Conservation (phyloP, 2,329 filamentous ascomycete genomes). For the Fusarium sp. region DNA sequence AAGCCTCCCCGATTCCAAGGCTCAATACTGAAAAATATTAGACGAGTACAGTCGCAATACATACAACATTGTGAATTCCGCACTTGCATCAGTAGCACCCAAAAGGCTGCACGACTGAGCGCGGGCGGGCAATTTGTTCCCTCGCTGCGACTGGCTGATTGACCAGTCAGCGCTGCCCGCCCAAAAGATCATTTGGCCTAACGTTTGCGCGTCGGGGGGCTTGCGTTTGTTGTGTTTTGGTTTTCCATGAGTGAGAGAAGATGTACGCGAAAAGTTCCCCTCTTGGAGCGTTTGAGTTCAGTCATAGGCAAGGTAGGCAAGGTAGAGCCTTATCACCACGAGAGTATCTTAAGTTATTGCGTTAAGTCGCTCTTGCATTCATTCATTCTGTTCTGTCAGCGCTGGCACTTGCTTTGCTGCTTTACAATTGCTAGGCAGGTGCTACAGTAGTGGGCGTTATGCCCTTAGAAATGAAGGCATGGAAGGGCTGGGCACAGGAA, state of each 20-base stretch:
- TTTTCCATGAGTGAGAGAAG: slow-evolving; percentile 16
- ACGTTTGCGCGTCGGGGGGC: slow-evolving; percentile 11
- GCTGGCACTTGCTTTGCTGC: slow-evolving; percentile 1
- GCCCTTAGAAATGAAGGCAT: slow-evolving; percentile 7
- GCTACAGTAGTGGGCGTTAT: slow-evolving; percentile 11
- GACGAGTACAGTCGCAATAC: slow-evolving; percentile 43
- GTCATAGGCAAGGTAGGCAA: neutral
- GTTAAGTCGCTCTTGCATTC: slow-evolving; percentile 10
- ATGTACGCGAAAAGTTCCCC: slow-evolving; percentile 15
- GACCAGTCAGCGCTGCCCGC: slow-evolving; percentile 37
- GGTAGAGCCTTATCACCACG: neutral
- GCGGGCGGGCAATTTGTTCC: slow-evolving; percentile 22
- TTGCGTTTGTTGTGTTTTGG: slow-evolving; percentile 22
- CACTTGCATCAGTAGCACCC: slow-evolving; percentile 43
- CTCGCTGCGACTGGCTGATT: slow-evolving; percentile 27
- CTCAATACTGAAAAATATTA: slow-evolving; percentile 30
- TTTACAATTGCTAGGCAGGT: neutral
- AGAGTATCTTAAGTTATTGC: neutral
- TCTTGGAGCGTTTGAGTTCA: neutral
- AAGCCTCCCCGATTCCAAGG: slow-evolving; percentile 2
- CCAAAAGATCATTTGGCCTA: slow-evolving; percentile 9
- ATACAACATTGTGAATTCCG: slow-evolving; percentile 24
- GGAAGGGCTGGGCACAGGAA: neutral
- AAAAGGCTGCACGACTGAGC: slow-evolving; percentile 38
- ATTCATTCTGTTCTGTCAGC: neutral